Evolutionary conservation across 78 protist genomes (phyloP).

Genomic region (Dictyostelium brefeldianum): DNA sequence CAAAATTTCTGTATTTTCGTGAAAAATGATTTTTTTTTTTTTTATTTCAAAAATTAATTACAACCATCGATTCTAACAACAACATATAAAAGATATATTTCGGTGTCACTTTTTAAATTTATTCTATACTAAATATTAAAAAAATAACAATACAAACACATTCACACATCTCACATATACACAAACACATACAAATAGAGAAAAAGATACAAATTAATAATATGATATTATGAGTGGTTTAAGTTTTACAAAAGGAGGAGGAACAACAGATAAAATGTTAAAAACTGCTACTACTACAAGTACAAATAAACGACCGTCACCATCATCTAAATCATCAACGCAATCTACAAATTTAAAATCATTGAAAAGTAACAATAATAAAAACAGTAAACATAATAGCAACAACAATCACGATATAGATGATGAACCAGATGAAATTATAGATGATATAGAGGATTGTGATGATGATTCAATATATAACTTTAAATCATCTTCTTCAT

Average conservation of each 20-base stretch:
- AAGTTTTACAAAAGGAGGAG: neutral
- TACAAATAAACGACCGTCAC: neutral
- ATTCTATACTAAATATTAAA: too few relatives aligned
- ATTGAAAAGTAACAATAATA: neutral
- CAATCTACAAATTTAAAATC: neutral
- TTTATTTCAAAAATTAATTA: too few relatives aligned
- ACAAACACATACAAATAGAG: neutral
- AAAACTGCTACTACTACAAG: neutral
- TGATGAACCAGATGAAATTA: neutral
- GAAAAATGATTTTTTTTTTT: too few relatives aligned
- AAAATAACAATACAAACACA: too few relatives aligned
- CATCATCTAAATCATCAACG: neutral
- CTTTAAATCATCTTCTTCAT: neutral
- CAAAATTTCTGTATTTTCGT: too few relatives aligned
- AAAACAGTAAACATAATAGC: neutral
- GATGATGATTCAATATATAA: neutral
- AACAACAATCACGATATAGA: neutral
- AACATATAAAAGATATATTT: too few relatives aligned
- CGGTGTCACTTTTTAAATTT: too few relatives aligned
- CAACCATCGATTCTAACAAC: too few relatives aligned
- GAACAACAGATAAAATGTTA: neutral
- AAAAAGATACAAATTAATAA: neutral
- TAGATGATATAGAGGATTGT: constrained; percentile 18
- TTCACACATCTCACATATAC: neutral
- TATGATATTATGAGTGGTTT: constrained; percentile 24